phyloP scores from a whole-genome alignment of 257 asterid genomes.

The Nicotiana noctiflora region DNA sequence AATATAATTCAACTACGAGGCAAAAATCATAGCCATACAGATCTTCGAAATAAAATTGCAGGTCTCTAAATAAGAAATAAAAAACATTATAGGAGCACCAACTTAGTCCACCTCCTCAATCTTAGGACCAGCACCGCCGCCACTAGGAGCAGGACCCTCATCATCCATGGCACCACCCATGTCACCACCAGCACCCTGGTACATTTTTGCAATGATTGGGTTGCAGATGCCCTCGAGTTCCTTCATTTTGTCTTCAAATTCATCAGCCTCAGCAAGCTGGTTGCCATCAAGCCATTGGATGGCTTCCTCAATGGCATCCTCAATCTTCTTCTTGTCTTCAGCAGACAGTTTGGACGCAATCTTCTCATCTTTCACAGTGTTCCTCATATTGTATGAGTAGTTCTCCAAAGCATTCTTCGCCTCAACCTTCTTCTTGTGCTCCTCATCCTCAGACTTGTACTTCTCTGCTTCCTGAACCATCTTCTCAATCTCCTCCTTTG shows the following conservation, averaged over 20 bases:
- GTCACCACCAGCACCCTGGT: conserved; percentile 67
- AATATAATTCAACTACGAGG: not conserved
- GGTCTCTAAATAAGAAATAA: not conserved
- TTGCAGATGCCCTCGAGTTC: conserved; percentile 78
- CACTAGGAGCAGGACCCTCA: conserved; percentile 40
- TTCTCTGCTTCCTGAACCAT: conserved; percentile 87
- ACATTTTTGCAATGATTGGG: conserved; percentile 79
- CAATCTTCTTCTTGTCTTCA: conserved; percentile 63
- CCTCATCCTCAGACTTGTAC: conserved; percentile 80
- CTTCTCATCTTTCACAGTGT: conserved; percentile 74
- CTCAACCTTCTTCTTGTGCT: conserved; percentile 81
- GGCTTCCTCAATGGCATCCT: conserved; percentile 52
- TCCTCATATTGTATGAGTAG: conserved; percentile 87
- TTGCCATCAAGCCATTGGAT: conserved; percentile 69
- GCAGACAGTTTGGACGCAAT: conserved; percentile 54
- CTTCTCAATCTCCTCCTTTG: conserved; percentile 80
- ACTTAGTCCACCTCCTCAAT: conserved; percentile 78
- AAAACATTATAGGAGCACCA: not conserved
- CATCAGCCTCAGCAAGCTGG: conserved; percentile 71
- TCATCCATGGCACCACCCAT: conserved; percentile 49
- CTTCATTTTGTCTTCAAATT: conserved; percentile 83
- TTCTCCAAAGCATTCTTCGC: conserved; percentile 73
- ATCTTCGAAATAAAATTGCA: not conserved
- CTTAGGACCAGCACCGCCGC: conserved; percentile 68
- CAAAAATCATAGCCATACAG: not conserved